A percentile compares a stretch with the other conserved stretches of the same genome.
Conservation (phyloP, 805 yeast species). For the Barnettozyma wickerhamii region DNA sequence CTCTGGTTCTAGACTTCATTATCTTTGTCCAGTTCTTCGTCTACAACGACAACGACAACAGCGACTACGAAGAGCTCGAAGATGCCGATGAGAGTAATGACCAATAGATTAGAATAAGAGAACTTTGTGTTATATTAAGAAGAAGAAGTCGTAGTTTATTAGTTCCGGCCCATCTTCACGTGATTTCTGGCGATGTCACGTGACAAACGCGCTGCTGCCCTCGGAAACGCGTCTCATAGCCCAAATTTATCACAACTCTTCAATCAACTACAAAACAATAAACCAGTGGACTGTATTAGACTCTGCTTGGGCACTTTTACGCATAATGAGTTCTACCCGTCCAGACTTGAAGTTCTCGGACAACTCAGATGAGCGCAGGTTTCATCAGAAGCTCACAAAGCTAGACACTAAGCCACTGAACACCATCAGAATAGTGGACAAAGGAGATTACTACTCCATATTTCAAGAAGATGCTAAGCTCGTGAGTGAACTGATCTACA, state of each 20-base stretch:
- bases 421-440: constrained; percentile 71
- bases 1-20: constrained; percentile 75
- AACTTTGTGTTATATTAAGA: too few relatives aligned
- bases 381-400: constrained; percentile 42
- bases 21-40: constrained; percentile 84
- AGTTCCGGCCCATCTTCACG: too few relatives aligned
- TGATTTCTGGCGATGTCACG: background rate
- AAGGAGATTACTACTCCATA: constrained; percentile 75
- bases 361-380: constrained; percentile 43
- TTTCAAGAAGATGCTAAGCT: constrained; percentile 72
- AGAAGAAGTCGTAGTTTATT: too few relatives aligned
- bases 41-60: constrained; percentile 34
- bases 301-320: too few relatives aligned
- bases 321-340: constrained; percentile 30
- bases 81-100: constrained; percentile 5
- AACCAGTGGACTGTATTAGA: too few relatives aligned
- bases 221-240: background rate
- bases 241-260: background rate
- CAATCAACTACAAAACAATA: too few relatives aligned
- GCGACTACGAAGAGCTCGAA: constrained; percentile 13
- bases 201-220: background rate
- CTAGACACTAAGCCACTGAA: constrained; percentile 44
- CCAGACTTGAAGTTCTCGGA: constrained; percentile 59
- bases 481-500: constrained; percentile 81
- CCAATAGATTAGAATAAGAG: too few relatives aligned